phyloP scores from a whole-genome alignment of 306 rosid genomes.

The Trifolium dubium region DNA sequence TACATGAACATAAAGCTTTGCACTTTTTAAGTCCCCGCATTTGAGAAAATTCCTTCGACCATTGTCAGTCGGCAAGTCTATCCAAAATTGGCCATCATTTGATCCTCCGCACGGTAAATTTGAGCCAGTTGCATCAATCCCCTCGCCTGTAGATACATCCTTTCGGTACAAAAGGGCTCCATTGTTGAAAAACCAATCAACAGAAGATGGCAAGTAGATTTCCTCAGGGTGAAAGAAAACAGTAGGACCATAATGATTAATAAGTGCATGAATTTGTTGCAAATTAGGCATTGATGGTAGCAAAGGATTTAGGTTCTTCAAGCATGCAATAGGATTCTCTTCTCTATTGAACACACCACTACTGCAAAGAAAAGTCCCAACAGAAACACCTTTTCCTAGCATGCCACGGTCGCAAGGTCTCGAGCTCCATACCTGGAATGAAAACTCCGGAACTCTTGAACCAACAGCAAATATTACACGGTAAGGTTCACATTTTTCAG shows the following conservation, averaged over 20 bases:
- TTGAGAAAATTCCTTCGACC: constrained; percentile 48
- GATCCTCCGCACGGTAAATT: constrained; percentile 73
- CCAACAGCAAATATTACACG: constrained; percentile 44
- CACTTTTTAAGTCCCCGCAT: constrained; percentile 67
- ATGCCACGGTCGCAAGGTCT: constrained; percentile 76
- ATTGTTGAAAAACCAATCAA: constrained; percentile 77
- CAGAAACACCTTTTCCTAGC: constrained; percentile 71
- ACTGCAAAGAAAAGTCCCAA: constrained; percentile 76
- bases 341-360: constrained; percentile 45
- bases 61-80: constrained; percentile 69
- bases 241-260: constrained; percentile 84
- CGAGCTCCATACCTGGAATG: constrained; percentile 64
- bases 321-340: constrained; percentile 65
- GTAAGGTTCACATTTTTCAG: constrained; percentile 67
- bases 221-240: constrained; percentile 86
- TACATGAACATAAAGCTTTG: constrained; percentile 80
- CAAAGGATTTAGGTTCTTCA: constrained; percentile 66
- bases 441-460: constrained; percentile 42
- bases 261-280: constrained; percentile 79
- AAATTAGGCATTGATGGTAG: constrained; percentile 77
- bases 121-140: constrained; percentile 63
- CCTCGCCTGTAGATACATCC: constrained; percentile 55
- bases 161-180: constrained; percentile 64
- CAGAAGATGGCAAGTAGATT: constrained; percentile 84
- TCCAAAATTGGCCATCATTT: constrained; percentile 75